Base-by-base conservation (phyloP, 352 stramenopile genomes). In the Globisporangium canariense region DNA sequence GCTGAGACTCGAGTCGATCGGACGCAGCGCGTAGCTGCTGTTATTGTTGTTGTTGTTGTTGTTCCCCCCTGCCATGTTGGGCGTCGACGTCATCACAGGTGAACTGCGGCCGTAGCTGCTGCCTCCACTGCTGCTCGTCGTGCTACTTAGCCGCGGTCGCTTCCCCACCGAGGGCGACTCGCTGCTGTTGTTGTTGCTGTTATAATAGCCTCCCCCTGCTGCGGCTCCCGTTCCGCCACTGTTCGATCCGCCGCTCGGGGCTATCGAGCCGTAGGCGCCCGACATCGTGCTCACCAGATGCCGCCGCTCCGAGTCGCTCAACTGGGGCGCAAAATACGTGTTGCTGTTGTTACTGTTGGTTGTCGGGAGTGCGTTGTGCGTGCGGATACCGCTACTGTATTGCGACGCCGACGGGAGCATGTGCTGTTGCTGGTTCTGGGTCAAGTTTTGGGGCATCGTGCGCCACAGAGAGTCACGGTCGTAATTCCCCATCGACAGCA, bases 401-500 rank as follows among this genome's bases (percentile, higher is more conserved):
- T 64, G 58, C 49, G 43, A 47, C 49, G 25, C 45, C 49, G 62
- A 63, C 58, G 54, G 16, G 63, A 67, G 60, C 61, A 59, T 40
- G 43, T 64, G 66, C 20, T 67, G 62, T 2, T 64, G 51, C 46
- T 70, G 51, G 20, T 38, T 43, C 34, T 45, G 52, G 52, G 16
- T 58, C 52, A 34, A 60, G 61, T 77, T 64, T 66, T 81, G 68
- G 61, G 77, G 78, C 76, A 89, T 81, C 50, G 72, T 65, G 60
- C 75, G 71, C 73, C 81, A 73, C 47, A 78, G 68, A n/a, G 71
- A 63, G 28, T 81, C 62, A 40, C 78, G 77, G 65, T 90, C 79
- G 74, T 81, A 88, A 38, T 81, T 84, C 47, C 77, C 81, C 78
- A 90, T 88, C 16, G 59, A 32, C 53, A 53, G 45, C 47, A 55